These are phyloP conservation scores for Trametes cinnabarina DNA, from an alignment of 768 basidiomycete genomes.

Conservation along the genomic window DNA sequence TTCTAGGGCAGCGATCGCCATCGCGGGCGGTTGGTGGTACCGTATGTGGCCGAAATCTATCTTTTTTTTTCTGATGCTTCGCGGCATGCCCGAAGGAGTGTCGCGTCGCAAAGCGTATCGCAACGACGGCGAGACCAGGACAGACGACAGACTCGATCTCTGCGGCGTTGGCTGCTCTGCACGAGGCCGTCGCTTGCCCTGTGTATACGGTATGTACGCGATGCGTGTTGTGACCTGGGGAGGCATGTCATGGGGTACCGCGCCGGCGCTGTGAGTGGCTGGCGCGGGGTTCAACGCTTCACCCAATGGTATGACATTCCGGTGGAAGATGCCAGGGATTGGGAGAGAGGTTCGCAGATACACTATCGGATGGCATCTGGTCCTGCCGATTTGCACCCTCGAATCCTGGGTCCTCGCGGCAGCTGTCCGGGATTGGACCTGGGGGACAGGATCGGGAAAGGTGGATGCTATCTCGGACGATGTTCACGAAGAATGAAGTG, in stretches of 20 bases:
- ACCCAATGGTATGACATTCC: slow-evolving; percentile 6
- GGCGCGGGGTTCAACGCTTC: not conserved
- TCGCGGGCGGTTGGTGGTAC: slow-evolving; percentile 11
- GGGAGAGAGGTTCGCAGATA: slow-evolving; percentile 5
- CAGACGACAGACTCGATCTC: not conserved
- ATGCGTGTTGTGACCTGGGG: not conserved
- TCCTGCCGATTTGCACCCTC: slow-evolving; percentile 19
- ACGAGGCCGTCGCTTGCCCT: not conserved
- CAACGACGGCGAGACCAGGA: not conserved
- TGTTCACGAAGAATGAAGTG: not conserved
- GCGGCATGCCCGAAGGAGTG: slow-evolving; percentile 5
- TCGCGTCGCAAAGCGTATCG: not conserved
- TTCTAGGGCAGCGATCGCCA: slow-evolving; percentile 13
- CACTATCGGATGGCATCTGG: slow-evolving; percentile 23
- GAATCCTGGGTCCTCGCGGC: slow-evolving; percentile 13
- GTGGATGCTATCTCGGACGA: not conserved
- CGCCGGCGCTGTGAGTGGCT: not conserved
- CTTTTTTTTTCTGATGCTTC: slow-evolving; percentile 11
- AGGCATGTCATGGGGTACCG: not conserved
- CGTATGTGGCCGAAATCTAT: slow-evolving; percentile 1
- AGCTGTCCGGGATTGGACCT: not conserved
- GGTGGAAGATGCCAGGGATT: not conserved
- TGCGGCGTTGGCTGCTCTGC: not conserved
- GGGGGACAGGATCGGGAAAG: not conserved
- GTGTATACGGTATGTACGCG: not conserved